Base-by-base conservation (phyloP, 1,284 basidiomycete genomes). In the Agaricales sp. region DNA sequence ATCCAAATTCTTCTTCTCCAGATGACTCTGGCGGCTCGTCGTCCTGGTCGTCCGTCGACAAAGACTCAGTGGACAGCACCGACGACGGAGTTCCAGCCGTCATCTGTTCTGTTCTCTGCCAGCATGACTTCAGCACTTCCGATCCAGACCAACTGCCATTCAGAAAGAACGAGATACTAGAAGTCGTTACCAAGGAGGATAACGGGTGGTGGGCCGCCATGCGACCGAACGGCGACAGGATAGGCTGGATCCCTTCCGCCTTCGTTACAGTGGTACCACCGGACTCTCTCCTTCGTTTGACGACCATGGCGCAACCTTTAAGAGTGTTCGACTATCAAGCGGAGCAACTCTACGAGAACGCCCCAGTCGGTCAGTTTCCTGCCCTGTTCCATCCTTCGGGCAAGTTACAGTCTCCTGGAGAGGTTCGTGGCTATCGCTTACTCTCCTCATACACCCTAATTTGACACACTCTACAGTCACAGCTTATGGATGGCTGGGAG, bases 191-290 rank as follows among this genome's bases (percentile, higher is more conserved):
- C 61, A 69, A 73, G 59, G 82, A 87, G 61, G 69, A 73, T n/a
- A 75, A 77, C 2, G 85, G 86, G 4, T 87, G 85, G 85, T 87
- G 83, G 82, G 84, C 82, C 22, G 86, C 85, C 23, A 72, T 82
- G 61, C 70, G 75, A n/a, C 65, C 64, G 6, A 71, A 72, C 39
- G 69, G 68, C 8, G 65, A 71, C 47, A 62, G 63, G 30, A 70
- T 84, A 39, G 83, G 85, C 46, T 88, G 86, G 85, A 78, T 88
- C 54, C 85, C 85, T 8, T 66, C 71, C 52, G 74, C 75, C 1
- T 82, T 74, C 57, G 74, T 82, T 2, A 62, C 69, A 4, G n/a
- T n/a, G n/a, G n/a, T n/a, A n/a, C n/a, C n/a, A n/a, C n/a, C n/a
- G n/a, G 69, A 73, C 14, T 67, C 63, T 50, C 61, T 79, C 30